These are phyloP conservation scores for Tetradesmus obliquus DNA, from an alignment of 139 green algal species.

Conservation along the genomic window DNA sequence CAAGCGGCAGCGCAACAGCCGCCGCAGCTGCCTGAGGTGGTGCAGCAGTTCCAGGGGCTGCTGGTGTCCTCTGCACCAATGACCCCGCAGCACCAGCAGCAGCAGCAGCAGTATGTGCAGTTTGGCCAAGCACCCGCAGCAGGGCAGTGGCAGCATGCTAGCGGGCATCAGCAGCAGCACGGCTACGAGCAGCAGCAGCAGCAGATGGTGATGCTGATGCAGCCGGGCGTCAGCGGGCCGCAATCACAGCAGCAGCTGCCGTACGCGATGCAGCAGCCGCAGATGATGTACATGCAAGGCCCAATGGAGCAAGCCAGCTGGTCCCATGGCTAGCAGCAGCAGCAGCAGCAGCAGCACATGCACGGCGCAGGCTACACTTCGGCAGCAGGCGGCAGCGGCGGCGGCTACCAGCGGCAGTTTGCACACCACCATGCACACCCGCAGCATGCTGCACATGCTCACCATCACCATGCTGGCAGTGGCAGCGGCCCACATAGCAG, in stretches of 20 bases:
- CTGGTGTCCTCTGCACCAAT: neutral
- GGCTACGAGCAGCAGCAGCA: neutral
- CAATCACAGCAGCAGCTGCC: neutral
- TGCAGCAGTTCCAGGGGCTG: conserved; percentile 32
- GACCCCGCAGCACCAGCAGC: neutral
- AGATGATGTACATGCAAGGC: conserved; percentile 1
- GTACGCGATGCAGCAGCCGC: conserved; percentile 12
- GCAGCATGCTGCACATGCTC: neutral
- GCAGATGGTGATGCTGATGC: neutral
- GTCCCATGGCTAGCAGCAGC: neutral
- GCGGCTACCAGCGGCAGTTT: neutral
- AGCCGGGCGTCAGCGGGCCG: neutral
- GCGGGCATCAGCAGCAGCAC: neutral
- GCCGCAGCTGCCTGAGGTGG: neutral
- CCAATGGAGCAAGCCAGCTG: neutral
- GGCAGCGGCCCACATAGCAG: neutral
- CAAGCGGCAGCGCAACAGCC: neutral
- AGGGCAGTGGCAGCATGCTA: neutral
- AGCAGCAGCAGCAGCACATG: conserved; percentile 10
- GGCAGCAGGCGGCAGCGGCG: neutral
- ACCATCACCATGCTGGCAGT: neutral
- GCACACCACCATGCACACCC: neutral
- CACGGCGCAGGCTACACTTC: neutral
- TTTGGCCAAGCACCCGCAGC: neutral
- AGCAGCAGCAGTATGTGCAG: neutral